Evolutionary conservation across 2,329 filamentous ascomycete genomes (phyloP).

Genomic region (Nannizzia gypsea): DNA sequence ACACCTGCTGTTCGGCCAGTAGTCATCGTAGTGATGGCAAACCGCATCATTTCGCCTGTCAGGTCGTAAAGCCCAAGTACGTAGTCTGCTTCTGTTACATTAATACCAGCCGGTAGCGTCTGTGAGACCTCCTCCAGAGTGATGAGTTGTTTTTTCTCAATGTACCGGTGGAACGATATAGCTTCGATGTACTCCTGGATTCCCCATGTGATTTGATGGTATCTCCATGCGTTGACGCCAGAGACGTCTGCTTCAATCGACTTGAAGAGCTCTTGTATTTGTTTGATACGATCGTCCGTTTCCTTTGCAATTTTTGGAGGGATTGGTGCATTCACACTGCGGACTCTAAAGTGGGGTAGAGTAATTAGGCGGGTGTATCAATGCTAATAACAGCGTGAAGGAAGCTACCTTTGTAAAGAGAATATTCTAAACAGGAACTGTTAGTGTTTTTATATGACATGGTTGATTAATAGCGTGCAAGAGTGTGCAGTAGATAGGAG

Average conservation of each 20-base stretch:
- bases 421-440: constrained; percentile 53
- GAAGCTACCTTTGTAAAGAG: constrained; percentile 59
- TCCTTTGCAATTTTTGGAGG: constrained; percentile 59
- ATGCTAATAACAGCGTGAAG: not conserved
- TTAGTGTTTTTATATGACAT: constrained; percentile 4
- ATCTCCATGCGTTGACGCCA: constrained; percentile 70
- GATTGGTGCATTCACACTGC: constrained; percentile 37
- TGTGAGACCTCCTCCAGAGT: constrained; percentile 49
- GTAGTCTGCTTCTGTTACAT: constrained; percentile 71
- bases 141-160: constrained; percentile 64
- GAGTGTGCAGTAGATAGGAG: not conserved
- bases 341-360: constrained; percentile 22
- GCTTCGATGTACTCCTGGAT: constrained; percentile 94
- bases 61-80: constrained; percentile 85
- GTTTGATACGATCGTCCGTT: constrained; percentile 54
- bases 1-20: constrained; percentile 47
- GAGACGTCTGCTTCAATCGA: constrained; percentile 61
- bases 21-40: constrained; percentile 79
- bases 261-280: constrained; percentile 58
- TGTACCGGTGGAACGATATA: constrained; percentile 76
- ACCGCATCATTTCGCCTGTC: constrained; percentile 93
- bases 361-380: not conserved
- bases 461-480: not conserved
- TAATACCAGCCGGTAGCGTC: constrained; percentile 40
- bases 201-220: constrained; percentile 65